phyloP scores from a whole-genome alignment of 768 basidiomycete genomes.

The Panaeolus cyanescens region DNA sequence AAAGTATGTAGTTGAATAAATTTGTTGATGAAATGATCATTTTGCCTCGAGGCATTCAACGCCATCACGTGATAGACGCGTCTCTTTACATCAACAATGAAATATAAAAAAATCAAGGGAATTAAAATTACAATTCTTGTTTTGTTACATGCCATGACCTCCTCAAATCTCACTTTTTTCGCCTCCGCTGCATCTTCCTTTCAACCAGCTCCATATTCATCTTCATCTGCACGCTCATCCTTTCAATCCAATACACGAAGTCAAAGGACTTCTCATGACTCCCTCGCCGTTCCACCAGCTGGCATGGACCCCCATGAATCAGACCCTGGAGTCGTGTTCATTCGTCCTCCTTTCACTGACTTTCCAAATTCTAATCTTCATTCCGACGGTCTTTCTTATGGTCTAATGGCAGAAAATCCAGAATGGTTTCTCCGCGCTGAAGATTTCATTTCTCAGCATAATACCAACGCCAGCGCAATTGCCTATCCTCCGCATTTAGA shows the following conservation, averaged over 20 bases:
- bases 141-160: not conserved
- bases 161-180: conserved; percentile 57
- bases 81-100: conserved; percentile 36
- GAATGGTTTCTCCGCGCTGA: conserved; percentile 78
- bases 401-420: conserved; percentile 69
- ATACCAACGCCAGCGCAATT: conserved; percentile 53
- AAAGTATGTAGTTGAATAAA: not conserved
- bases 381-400: conserved; percentile 72
- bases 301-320: conserved; percentile 68
- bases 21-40: not conserved
- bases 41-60: conserved; percentile 4
- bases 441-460: conserved; percentile 58
- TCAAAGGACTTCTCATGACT: conserved; percentile 36
- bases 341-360: conserved; percentile 70
- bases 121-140: not conserved
- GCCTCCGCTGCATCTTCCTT: conserved; percentile 64
- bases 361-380: conserved; percentile 65
- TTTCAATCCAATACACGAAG: conserved; percentile 30
- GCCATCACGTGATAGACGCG: conserved; percentile 41
- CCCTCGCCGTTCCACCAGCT: conserved; percentile 47
- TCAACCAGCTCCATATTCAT: conserved; percentile 62
- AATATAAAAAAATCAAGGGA: not conserved
- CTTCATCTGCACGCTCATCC: conserved; percentile 15
- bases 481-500: conserved; percentile 77
- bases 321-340: conserved; percentile 69